Conservation (phyloP, 1,284 basidiomycete genomes). For the Coniferiporia weirii region DNA sequence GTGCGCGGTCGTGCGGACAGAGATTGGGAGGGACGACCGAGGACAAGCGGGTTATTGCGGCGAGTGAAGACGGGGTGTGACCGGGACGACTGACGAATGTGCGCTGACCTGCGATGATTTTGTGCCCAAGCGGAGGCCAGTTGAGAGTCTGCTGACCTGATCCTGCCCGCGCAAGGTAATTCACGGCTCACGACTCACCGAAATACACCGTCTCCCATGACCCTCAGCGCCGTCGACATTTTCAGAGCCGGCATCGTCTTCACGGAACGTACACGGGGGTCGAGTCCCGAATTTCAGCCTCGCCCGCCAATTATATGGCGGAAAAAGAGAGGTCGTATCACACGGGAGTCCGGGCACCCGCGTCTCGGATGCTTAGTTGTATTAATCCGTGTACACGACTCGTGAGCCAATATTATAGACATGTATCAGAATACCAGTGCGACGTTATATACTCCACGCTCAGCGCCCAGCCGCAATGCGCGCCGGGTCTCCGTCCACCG, state of each 20-base stretch:
- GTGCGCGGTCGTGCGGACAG: background rate
- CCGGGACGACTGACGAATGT: background rate
- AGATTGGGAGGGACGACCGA: background rate
- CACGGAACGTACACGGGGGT: background rate
- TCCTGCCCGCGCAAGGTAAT: background rate
- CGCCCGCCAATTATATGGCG: background rate
- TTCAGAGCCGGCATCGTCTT: background rate
- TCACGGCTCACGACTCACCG: background rate
- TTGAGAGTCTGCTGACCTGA: background rate
- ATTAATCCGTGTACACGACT: background rate
- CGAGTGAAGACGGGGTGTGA: background rate
- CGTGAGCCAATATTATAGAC: slow-evolving; percentile 7
- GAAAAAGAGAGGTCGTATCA: background rate
- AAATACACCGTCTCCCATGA: background rate
- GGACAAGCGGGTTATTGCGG: background rate
- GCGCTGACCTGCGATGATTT: background rate
- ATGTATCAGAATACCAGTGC: background rate
- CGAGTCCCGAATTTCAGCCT: no score
- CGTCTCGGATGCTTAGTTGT: background rate
- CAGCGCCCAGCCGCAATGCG: slow-evolving; percentile 43
- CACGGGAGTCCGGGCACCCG: background rate
- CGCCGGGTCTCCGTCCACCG: slow-evolving; percentile 37
- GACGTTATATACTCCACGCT: slow-evolving; percentile 4
- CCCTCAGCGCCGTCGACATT: background rate
- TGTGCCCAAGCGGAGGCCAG: background rate